These are phyloP conservation scores for Magnolia changhungtana DNA, from an alignment of 164 flowering plant species.

Conservation along the genomic window DNA sequence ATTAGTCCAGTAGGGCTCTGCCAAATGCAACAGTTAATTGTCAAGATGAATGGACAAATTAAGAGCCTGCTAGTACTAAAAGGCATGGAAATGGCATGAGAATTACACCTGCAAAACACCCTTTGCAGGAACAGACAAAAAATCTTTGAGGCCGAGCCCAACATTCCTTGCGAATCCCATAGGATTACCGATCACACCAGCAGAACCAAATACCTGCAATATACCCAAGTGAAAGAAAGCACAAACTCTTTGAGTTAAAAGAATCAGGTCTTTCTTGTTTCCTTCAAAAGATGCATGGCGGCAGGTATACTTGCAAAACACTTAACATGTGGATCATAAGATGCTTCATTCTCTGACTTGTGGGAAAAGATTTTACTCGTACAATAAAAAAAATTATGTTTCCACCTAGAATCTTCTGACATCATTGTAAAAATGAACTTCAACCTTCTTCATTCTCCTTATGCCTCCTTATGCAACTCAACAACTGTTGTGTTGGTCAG, in stretches of 20 bases:
- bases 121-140: constrained; percentile 78
- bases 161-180: constrained; percentile 90
- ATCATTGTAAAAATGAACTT: too few relatives aligned
- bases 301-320: neutral
- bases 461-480: too few relatives aligned
- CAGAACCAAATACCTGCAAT: constrained; percentile 89
- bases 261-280: neutral
- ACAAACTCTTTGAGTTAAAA: neutral
- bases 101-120: constrained; percentile 55
- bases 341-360: neutral
- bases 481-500: too few relatives aligned
- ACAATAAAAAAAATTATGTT: neutral
- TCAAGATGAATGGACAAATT: neutral
- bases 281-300: neutral
- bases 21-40: constrained; percentile 12
- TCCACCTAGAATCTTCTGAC: neutral
- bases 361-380: neutral
- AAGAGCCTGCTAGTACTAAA: neutral
- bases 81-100: neutral
- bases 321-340: neutral
- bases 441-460: too few relatives aligned
- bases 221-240: constrained; percentile 11
- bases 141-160: constrained; percentile 87
- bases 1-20: constrained; percentile 86
- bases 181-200: constrained; percentile 97